Evolutionary conservation across 371 early-diverging fungal species (phyloP), one percentile per base, ranked within the genome.

Genomic region (Umbelopsis sp.): DNA sequence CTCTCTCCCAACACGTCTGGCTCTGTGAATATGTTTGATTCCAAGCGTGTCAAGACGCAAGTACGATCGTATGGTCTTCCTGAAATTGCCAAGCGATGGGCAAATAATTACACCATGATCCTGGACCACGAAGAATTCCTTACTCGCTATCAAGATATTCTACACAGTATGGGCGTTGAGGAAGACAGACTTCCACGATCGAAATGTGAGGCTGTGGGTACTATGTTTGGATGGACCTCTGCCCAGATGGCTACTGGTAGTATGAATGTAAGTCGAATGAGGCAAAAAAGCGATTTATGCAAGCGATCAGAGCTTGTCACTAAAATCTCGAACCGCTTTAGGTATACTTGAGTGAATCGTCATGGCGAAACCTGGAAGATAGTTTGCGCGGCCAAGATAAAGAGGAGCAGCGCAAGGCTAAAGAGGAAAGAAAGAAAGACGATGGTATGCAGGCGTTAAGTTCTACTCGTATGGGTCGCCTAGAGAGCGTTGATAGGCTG

Each of bases 311-410:
- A 29, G 29, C 29, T 29, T 29, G 29, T 29, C 29, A 3, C 29
- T 29, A 29, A 22, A 22, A 29, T 29, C 1, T 57, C 35, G 11
- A 18, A 35, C 22, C 65, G 70, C 44, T 41, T 69, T 71, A 90
- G 76, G 80, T 92, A 6, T 96, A 91, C 74, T 70, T 97, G 41
- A 87, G 87, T 68, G 94, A 92, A 50, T 65, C 46, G 3, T 88
- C 86, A 44, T 94, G 94, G 94, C 82, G 87, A 51, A 74, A 78
- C 46, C 78, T 94, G 5, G 94, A 93, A 72, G 88, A 89, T 63
- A 85, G 85, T 5, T 48, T 88, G 16, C 86, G 89, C 37, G 79
- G 72, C 37, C 68, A 72, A 44, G 84, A 81, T 69, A 84, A 84
- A 65, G 73, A 75, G 2, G 80, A 81, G 32, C 80, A 81, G 62